Evolutionary conservation across 371 early-diverging fungal species (phyloP), one percentile per base, ranked within the genome.

Genomic region (Mucor racemosus): DNA sequence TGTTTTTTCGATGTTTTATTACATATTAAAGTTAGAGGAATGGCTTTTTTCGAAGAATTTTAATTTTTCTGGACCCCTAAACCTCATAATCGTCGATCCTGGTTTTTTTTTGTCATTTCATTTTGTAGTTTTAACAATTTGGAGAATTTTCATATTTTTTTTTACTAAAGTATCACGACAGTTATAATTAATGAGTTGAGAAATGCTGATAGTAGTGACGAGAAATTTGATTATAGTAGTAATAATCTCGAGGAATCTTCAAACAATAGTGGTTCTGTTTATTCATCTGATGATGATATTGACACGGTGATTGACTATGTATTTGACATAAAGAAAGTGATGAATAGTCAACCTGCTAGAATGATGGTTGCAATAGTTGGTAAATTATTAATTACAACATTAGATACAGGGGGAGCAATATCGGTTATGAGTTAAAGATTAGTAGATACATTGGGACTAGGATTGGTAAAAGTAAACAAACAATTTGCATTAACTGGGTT

Each of bases 321-420:
- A 0, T 71, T 54, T 53, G 36, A 55, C 38, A 11, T 34, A 6
- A 54, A 40, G 7, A 36, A 35, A 6, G 48, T 71, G 64, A 13
- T 26, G 7, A 55, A 39, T 7, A 53, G 63, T 15, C 14, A 50
- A 13, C 72, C 72, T 0, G 9, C 46, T 1, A 26, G 59, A 11
- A 60, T 21, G 0, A 50, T 68, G 4, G 35, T 69, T 0, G 44
- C 38, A 0, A 69, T 73, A 21, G 56, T 60, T 40, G 57, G 54
- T 3, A 35, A 56, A 0, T 6, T 53, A 1, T 35, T 73, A 6
- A 34, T 54, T 7, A 66, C 73, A 0, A 58, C 68, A 17, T 35
- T 67, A 7, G 74, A 74, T 36, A 55, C 65, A 10, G 68, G 74
- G 1, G 68, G 68, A 35, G 54, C 67, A 10, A 67, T 67, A 0